Evolutionary conservation across 1,284 basidiomycete species (phyloP).

Genomic region (Afroboletus lepidellus): DNA sequence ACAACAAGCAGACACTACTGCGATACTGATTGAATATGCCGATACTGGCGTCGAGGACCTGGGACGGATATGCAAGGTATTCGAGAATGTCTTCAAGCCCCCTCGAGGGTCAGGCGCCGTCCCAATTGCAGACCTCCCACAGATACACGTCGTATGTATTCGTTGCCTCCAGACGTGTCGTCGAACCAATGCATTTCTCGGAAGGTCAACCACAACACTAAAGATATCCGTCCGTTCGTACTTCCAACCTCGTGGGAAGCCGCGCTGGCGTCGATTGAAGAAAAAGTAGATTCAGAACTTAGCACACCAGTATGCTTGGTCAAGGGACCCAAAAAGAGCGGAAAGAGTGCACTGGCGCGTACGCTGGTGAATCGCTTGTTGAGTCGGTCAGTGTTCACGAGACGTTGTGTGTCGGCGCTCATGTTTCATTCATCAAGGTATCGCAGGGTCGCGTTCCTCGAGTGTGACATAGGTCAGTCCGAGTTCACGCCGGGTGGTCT

Average conservation of each 20-base stretch:
- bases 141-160: slow-evolving; percentile 55
- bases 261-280: slow-evolving; percentile 39
- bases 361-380: slow-evolving; percentile 74
- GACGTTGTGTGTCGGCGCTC: neutral
- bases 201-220: slow-evolving; percentile 43
- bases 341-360: slow-evolving; percentile 87
- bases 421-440: slow-evolving; percentile 44
- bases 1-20: slow-evolving; percentile 29
- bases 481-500: slow-evolving; percentile 90
- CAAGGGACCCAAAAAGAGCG: slow-evolving; percentile 82
- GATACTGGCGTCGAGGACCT: slow-evolving; percentile 61
- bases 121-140: slow-evolving; percentile 44
- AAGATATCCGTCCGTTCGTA: slow-evolving; percentile 47
- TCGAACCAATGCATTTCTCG: neutral
- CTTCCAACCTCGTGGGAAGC: slow-evolving; percentile 59
- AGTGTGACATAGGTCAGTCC: slow-evolving; percentile 91
- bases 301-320: slow-evolving; percentile 53
- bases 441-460: slow-evolving; percentile 81
- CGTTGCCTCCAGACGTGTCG: neutral
- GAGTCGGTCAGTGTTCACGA: slow-evolving; percentile 41
- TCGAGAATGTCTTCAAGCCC: slow-evolving; percentile 56
- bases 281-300: slow-evolving; percentile 7
- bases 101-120: slow-evolving; percentile 35
- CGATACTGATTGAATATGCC: slow-evolving; percentile 56
- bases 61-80: slow-evolving; percentile 58